Base-by-base conservation (phyloP, 768 basidiomycete species). In the Suillus luteus region DNA sequence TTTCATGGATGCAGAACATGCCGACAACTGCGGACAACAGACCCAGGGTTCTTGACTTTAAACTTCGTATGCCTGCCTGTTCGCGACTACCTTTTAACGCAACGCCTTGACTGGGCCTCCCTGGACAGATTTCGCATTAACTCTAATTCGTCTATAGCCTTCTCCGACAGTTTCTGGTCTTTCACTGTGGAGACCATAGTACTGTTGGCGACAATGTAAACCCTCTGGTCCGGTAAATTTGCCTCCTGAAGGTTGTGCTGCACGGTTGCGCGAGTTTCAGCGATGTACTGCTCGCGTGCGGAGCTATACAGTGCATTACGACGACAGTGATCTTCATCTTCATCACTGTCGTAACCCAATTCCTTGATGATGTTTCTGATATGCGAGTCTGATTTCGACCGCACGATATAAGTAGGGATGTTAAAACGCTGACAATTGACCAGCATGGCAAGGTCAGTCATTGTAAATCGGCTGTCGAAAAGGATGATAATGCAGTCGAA, bases 261-360 rank as follows among this genome's bases (percentile, higher is more conserved):
- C 7, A 72, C 63, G 51, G 49, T 69, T 24, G 62, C 46, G 11
- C 66, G 57, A 5, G 71, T 72, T 46, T 69, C 61, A 37, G 65
- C 48, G 22, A 72, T 67, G 55, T 70, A 72, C 35, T 72, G 54
- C 51, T 59, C 61, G 8, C 67, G 66, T 14, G 71, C 71, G n/a
- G 64, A 22, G 15, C 17, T 54, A 55, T 65, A 69, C 48, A 65
- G 37, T 44, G 41, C 55, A 9, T 58, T 51, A 12, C 61, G 66
- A 55, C 7, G 31, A 22, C 27, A 61, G 22, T 24, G 64, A 7
- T 62, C 35, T 11, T 43, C 41, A 31, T 68, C 71, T 15, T 73
- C 73, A n/a, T 63, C 60, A 14, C 65, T 65, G 15, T 65, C 58
- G 35, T 65, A 65, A 15, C 62, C 65, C 31, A 33, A 33, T 6